phyloP scores from a whole-genome alignment of 495 filamentous ascomycete species.

The Talaromyces stipitatus region DNA sequence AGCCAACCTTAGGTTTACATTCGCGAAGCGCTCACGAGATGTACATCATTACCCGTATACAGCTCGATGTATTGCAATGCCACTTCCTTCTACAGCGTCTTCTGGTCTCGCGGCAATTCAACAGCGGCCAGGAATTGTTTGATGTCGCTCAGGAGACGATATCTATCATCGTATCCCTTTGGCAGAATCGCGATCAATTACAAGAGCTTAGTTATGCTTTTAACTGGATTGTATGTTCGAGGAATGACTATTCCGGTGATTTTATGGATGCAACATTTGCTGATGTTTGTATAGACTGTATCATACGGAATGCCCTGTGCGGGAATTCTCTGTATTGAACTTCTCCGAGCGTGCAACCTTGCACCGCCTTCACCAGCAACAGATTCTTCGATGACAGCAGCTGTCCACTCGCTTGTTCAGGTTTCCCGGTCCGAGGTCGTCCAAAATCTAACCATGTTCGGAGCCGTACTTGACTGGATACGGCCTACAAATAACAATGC shows the following conservation, averaged over 20 bases:
- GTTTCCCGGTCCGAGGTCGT: background rate
- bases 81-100: background rate
- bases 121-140: background rate
- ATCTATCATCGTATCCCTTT: background rate
- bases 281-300: background rate
- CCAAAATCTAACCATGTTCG: background rate
- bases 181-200: background rate
- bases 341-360: background rate
- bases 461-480: background rate
- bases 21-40: background rate
- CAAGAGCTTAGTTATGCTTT: background rate
- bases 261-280: background rate
- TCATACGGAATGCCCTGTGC: background rate
- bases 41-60: background rate
- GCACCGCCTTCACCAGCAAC: background rate
- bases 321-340: background rate
- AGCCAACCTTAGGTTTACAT: background rate
- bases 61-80: slow-evolving; percentile 1
- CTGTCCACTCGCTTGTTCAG: background rate
- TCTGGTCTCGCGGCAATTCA: background rate
- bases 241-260: too few species aligned
- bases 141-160: background rate
- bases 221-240: background rate
- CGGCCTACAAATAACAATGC: background rate
- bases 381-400: background rate